Evolutionary conservation across 2,329 filamentous ascomycete species (phyloP).

Genomic region (Camillea tinctor): DNA sequence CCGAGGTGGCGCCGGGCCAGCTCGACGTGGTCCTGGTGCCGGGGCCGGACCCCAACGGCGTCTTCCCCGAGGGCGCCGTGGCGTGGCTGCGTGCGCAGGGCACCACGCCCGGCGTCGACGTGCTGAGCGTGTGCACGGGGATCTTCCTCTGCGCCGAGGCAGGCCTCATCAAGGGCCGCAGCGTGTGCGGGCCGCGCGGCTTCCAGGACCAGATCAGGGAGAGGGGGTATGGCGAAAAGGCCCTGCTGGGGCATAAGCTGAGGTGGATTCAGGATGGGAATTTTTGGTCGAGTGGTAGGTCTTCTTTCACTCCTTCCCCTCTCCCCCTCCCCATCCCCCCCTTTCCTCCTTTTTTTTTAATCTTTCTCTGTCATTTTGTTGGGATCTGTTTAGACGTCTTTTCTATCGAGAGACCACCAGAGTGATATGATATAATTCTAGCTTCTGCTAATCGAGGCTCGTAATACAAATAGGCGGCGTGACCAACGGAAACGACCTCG

Average conservation of each 20-base stretch:
- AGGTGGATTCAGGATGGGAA: conserved; percentile 54
- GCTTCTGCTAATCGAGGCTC: too few relatives aligned
- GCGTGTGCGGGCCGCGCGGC: conserved; percentile 46
- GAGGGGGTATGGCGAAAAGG: conserved; percentile 38
- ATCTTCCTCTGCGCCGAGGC: conserved; percentile 47
- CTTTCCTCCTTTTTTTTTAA: not conserved
- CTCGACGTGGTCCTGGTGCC: conserved; percentile 52
- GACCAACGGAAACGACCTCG: conserved; percentile 56
- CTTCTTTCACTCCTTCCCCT: too few relatives aligned
- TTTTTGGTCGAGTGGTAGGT: conserved; percentile 53
- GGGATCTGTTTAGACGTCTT: not conserved
- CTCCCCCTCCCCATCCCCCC: not conserved
- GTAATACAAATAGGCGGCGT: conserved; percentile 42
- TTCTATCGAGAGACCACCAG: too few relatives aligned
- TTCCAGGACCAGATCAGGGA: conserved; percentile 40
- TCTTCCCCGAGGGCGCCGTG: conserved; percentile 29
- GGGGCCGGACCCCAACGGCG: conserved; percentile 43
- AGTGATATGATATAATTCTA: too few relatives aligned
- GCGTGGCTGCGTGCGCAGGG: conserved; percentile 45
- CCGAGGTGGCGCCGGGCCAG: conserved; percentile 48
- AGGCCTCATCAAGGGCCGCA: conserved; percentile 46
- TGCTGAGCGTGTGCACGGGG: conserved; percentile 53
- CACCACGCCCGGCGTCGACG: conserved; percentile 39
- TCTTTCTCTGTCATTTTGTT: not conserved
- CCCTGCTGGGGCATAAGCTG: conserved; percentile 44